These are phyloP conservation scores for Dendrocalamus latiflorus DNA, from an alignment of 202 grass and related monocot species.

Conservation along the genomic window DNA sequence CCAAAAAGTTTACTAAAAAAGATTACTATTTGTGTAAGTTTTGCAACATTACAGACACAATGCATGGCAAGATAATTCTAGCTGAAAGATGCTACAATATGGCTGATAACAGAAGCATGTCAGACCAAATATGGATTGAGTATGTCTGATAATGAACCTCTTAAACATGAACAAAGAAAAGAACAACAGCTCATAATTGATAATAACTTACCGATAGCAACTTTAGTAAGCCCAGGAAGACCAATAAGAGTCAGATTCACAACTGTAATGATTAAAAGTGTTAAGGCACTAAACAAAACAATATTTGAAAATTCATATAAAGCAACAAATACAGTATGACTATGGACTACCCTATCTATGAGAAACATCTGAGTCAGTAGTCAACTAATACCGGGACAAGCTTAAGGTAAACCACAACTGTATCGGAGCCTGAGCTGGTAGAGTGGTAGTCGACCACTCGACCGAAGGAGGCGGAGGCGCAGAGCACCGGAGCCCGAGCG, in stretches of 20 bases:
- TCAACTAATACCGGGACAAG: neutral
- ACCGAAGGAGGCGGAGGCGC: too few species aligned
- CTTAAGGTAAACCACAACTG: slow-evolving; percentile 5
- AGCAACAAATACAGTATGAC: too few species aligned
- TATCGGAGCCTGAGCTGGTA: too few species aligned
- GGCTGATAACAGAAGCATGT: neutral
- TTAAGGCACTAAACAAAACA: slow-evolving; percentile 22
- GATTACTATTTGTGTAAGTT: too few species aligned
- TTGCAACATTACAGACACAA: too few species aligned
- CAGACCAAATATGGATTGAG: neutral
- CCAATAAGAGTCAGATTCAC: slow-evolving; percentile 95
- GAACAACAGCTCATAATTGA: neutral
- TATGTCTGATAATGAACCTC: neutral
- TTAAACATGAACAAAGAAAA: slow-evolving; percentile 14
- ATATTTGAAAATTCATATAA: neutral
- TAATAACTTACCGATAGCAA: slow-evolving; percentile 87
- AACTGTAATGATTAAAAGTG: slow-evolving; percentile 53
- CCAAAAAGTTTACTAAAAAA: too few species aligned
- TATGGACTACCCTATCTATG: neutral
- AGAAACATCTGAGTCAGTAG: neutral
- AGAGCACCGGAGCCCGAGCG: too few species aligned
- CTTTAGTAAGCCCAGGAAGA: slow-evolving; percentile 99
- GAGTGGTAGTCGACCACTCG: too few species aligned
- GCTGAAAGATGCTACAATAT: neutral
- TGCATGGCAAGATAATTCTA: too few species aligned